These are phyloP conservation scores for Yamadazyma phyllophila DNA, from an alignment of 805 yeast species.

Conservation along the genomic window DNA sequence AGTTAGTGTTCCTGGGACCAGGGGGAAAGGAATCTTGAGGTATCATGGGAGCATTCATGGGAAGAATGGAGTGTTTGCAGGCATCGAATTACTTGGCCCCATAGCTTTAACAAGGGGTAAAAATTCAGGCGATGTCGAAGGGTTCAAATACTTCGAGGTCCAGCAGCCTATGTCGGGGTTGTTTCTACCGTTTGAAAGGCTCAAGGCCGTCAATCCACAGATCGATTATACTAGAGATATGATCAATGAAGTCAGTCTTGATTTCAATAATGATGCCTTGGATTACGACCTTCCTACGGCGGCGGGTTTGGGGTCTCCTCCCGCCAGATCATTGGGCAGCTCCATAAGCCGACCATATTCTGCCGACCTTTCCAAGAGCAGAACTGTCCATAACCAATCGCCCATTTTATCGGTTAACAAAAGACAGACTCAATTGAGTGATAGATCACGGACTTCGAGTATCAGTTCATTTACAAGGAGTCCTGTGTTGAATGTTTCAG, in stretches of 20 bases:
- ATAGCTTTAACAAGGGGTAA: conserved; percentile 62
- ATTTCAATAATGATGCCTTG: conserved; percentile 5
- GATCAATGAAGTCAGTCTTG: conserved; percentile 11
- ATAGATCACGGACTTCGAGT: conserved; percentile 11
- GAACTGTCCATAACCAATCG: neutral
- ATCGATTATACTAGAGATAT: conserved; percentile 16
- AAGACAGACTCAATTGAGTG: conserved; percentile 8
- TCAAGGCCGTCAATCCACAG: conserved; percentile 34
- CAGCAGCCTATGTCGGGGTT: conserved; percentile 66
- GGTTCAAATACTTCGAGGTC: conserved; percentile 66
- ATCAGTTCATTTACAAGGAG: conserved; percentile 8
- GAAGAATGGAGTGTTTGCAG: conserved; percentile 76
- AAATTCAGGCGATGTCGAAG: conserved; percentile 81
- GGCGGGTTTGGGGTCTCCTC: neutral
- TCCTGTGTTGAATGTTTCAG: conserved; percentile 4
- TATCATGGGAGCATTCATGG: conserved; percentile 73
- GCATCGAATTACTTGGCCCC: conserved; percentile 77
- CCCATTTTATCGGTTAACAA: neutral
- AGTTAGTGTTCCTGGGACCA: conserved; percentile 63
- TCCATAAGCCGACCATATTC: conserved; percentile 5
- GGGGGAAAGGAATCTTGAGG: conserved; percentile 60
- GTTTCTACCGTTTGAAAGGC: conserved; percentile 59
- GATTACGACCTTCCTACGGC: conserved; percentile 1
- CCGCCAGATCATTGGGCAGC: neutral
- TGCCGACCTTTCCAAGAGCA: conserved; percentile 3